Evolutionary conservation across 2,329 filamentous ascomycete species (phyloP).

Genomic region (Herpotrichia juniperi): DNA sequence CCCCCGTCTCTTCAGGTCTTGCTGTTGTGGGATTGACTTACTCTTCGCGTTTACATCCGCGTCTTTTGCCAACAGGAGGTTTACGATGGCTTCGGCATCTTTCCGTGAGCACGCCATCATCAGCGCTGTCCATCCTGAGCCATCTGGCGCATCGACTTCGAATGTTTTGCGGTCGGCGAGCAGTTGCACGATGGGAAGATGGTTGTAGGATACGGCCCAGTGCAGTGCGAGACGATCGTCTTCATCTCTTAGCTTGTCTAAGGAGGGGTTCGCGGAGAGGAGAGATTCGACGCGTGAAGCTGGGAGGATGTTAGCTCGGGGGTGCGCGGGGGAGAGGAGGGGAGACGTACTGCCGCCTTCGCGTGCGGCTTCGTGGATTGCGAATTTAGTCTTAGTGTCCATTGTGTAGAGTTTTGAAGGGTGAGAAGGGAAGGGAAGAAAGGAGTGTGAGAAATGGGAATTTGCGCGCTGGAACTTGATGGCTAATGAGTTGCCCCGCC

Average conservation of each 20-base stretch:
- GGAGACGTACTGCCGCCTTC: conserved; percentile 75
- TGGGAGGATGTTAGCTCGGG: conserved; percentile 43
- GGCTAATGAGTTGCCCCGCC: background rate
- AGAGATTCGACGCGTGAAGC: conserved; percentile 76
- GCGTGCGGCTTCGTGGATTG: conserved; percentile 84
- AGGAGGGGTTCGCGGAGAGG: conserved; percentile 77
- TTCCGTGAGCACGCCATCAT: conserved; percentile 82
- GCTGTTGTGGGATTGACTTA: conserved; percentile 27
- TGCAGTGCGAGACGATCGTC: conserved; percentile 91
- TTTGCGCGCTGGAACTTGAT: background rate
- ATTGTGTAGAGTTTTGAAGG: background rate
- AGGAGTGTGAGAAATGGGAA: background rate
- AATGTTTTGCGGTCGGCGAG: conserved; percentile 75
- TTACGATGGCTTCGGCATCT: conserved; percentile 72
- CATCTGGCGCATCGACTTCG: conserved; percentile 83
- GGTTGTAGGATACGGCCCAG: conserved; percentile 90
- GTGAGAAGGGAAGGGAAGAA: background rate
- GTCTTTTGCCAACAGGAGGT: conserved; percentile 70
- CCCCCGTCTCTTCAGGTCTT: background rate
- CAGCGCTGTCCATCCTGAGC: conserved; percentile 79
- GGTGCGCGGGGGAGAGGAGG: conserved; percentile 7
- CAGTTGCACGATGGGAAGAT: conserved; percentile 73
- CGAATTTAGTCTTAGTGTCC: conserved; percentile 66
- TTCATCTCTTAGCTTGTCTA: conserved; percentile 75
- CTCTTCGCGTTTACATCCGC: conserved; percentile 78